A percentile compares a stretch with the other conserved stretches of the same genome.
Conservation (phyloP, 2,329 filamentous ascomycete genomes). For the Phaeosphaeria sp. region DNA sequence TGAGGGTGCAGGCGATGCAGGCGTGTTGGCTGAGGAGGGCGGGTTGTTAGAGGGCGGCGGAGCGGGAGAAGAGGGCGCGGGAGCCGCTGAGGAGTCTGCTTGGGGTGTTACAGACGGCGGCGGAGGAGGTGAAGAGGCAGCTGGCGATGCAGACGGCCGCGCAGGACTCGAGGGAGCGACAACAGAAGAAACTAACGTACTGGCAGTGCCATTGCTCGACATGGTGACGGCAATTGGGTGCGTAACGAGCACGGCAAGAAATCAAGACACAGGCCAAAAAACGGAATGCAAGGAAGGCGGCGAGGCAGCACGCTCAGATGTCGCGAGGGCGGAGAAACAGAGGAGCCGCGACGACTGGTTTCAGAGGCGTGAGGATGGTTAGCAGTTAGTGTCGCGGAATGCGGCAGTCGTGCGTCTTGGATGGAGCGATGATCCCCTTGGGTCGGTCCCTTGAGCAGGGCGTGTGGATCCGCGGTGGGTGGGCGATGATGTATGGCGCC, state of each 20-base stretch:
- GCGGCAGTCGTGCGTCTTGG: constrained; percentile 20
- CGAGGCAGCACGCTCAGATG: not conserved
- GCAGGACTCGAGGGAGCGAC: constrained; percentile 18
- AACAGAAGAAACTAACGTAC: constrained; percentile 42
- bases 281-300: constrained; percentile 3
- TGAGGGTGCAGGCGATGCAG: constrained; percentile 20
- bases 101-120: constrained; percentile 28
- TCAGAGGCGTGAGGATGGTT: constrained; percentile 18
- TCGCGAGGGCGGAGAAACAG: constrained; percentile 5
- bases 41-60: constrained; percentile 11
- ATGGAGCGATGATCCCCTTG: constrained; percentile 3
- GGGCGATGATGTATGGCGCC: constrained; percentile 28
- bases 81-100: constrained; percentile 26
- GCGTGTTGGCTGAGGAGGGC: constrained; percentile 23
- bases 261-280: constrained; percentile 14
- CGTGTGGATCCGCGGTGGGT: constrained; percentile 20
- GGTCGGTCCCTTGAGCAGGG: constrained; percentile 9
- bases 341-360: constrained; percentile 7
- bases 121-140: constrained; percentile 17
- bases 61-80: constrained; percentile 18
- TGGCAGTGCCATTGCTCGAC: constrained; percentile 37
- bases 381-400: constrained; percentile 25
- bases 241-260: constrained; percentile 2
- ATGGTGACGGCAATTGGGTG: constrained; percentile 30
- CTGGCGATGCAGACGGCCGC: constrained; percentile 19